These are phyloP conservation scores for Aspergillus neotritici DNA, from an alignment of 2,329 filamentous ascomycete species.

Conservation along the genomic window DNA sequence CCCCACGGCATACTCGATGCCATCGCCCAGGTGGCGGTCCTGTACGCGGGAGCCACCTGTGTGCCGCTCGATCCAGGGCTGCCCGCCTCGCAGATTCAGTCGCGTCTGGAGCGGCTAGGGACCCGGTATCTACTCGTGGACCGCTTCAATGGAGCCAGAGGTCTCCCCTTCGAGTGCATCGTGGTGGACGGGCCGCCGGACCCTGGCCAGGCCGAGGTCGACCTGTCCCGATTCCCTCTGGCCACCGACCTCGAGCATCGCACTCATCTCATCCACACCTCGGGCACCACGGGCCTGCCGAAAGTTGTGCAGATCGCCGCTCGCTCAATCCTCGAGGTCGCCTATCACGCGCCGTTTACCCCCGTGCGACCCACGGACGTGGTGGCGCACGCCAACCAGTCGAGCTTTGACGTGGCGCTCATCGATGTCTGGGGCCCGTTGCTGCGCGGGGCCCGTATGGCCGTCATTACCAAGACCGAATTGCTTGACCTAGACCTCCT, in stretches of 20 bases:
- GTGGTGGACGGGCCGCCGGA: neutral
- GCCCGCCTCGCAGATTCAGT: neutral
- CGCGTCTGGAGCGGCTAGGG: conserved; percentile 1
- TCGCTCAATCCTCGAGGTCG: conserved; percentile 17
- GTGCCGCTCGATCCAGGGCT: conserved; percentile 9
- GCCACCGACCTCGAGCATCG: neutral
- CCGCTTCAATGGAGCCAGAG: neutral
- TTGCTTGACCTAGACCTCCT: conserved; percentile 4
- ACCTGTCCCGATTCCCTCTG: neutral
- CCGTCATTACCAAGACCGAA: conserved; percentile 2
- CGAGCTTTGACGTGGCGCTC: conserved; percentile 9
- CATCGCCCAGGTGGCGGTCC: conserved; percentile 9
- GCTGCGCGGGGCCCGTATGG: conserved; percentile 7
- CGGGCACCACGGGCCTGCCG: conserved; percentile 62
- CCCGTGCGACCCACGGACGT: neutral
- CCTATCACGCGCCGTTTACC: neutral
- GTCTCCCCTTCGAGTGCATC: neutral
- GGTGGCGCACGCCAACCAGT: conserved; percentile 6
- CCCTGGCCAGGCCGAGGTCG: too few species aligned
- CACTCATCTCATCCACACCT: conserved; percentile 50
- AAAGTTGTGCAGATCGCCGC: conserved; percentile 75
- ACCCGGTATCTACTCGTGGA: conserved; percentile 29
- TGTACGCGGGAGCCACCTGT: conserved; percentile 8
- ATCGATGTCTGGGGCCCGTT: conserved; percentile 7
- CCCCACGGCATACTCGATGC: conserved; percentile 9